Percentiles rank a stretch among this genome's conserved stretches.
These are phyloP conservation scores for Phytophthora vignae DNA, from an alignment of 352 stramenopile species.

Conservation along the genomic window DNA sequence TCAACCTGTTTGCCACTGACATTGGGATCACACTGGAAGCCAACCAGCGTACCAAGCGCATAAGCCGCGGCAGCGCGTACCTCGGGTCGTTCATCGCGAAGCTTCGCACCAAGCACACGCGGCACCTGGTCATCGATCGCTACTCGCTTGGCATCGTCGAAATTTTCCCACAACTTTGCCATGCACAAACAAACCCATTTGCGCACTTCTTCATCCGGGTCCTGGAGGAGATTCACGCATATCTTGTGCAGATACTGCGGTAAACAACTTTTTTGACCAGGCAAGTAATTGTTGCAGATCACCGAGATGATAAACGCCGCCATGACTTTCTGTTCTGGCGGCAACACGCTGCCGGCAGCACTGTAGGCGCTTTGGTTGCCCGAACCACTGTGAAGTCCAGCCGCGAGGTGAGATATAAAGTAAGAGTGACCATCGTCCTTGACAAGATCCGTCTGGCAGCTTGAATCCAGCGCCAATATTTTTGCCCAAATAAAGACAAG, in stretches of 20 bases:
- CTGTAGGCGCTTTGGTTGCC: constrained; percentile 39
- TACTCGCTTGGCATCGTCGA: constrained; percentile 87
- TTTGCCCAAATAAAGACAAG: constrained; percentile 94
- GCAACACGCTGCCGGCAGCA: constrained; percentile 55
- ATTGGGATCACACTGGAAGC: constrained; percentile 73
- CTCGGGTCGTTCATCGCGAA: constrained; percentile 89
- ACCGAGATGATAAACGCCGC: constrained; percentile 96
- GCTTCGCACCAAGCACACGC: constrained; percentile 75
- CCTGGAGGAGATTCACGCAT: constrained; percentile 68
- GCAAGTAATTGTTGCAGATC: constrained; percentile 93
- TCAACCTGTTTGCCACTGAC: constrained; percentile 59
- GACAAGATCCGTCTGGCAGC: constrained; percentile 96
- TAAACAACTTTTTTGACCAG: constrained; percentile 94
- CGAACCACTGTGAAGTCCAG: constrained; percentile 59
- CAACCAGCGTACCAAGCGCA: constrained; percentile 93
- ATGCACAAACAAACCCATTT: constrained; percentile 94
- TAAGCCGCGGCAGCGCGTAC: constrained; percentile 94
- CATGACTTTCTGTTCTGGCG: constrained; percentile 94
- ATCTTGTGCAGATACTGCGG: constrained; percentile 91
- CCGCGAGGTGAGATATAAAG: constrained; percentile 95
- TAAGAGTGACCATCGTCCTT: constrained; percentile 96
- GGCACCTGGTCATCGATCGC: constrained; percentile 90
- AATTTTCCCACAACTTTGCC: constrained; percentile 95
- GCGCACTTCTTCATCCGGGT: constrained; percentile 74
- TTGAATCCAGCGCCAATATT: constrained; percentile 97